phyloP scores from a whole-genome alignment of 805 yeast genomes.

The Sugiyamaella lignohabitans region DNA sequence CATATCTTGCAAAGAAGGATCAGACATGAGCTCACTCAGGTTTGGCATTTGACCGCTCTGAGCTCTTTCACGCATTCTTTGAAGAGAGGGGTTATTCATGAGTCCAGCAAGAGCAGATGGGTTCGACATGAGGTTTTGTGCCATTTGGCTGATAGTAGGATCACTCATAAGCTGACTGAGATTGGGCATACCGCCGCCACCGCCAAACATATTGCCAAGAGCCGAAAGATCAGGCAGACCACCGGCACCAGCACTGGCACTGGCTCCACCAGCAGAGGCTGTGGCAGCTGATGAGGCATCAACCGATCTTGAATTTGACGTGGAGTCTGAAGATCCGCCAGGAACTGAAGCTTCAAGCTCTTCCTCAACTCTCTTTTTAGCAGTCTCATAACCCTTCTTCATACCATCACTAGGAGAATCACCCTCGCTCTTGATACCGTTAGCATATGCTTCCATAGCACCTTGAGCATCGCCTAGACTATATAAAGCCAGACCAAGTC shows the following conservation, averaged over 20 bases:
- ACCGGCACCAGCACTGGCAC: constrained; percentile 31
- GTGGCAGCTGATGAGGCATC: constrained; percentile 32
- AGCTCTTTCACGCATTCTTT: constrained; percentile 76
- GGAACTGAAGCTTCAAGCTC: constrained; percentile 41
- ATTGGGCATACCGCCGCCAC: constrained; percentile 69
- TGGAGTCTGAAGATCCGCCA: constrained; percentile 27
- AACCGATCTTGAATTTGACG: constrained; percentile 28
- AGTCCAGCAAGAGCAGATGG: constrained; percentile 65
- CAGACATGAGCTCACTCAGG: constrained; percentile 66
- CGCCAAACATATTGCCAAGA: constrained; percentile 47
- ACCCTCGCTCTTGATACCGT: constrained; percentile 84
- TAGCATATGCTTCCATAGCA: constrained; percentile 82
- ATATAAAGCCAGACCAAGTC: constrained; percentile 88
- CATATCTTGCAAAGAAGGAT: constrained; percentile 69
- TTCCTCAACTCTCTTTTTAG: constrained; percentile 78
- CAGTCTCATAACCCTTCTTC: constrained; percentile 90
- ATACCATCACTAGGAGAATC: constrained; percentile 77
- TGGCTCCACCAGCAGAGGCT: constrained; percentile 18
- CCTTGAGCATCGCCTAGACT: constrained; percentile 92
- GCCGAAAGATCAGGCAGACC: constrained; percentile 76
- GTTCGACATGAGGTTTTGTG: constrained; percentile 79
- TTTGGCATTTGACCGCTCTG: constrained; percentile 52
- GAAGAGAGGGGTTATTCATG: constrained; percentile 73
- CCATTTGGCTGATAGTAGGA: constrained; percentile 89
- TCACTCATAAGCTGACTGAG: constrained; percentile 69